A percentile compares a stretch with the other conserved stretches of the same genome.
phyloP scores from a whole-genome alignment of 2,329 filamentous ascomycete species.

The Myotisia sp. region DNA sequence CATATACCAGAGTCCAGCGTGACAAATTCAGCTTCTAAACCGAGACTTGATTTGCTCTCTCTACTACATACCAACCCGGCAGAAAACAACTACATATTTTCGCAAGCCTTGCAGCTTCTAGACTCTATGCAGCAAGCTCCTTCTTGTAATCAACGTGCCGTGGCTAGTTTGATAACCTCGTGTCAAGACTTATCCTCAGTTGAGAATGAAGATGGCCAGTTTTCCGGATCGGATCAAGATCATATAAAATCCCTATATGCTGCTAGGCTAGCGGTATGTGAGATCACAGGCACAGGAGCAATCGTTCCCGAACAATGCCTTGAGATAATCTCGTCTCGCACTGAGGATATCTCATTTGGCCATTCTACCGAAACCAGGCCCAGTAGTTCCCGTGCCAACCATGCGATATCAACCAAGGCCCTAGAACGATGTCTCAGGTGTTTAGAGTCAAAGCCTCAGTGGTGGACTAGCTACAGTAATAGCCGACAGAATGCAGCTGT shows the following conservation, averaged over 20 bases:
- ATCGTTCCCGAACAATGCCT: slow-evolving; percentile 38
- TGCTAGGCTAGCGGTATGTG: slow-evolving; percentile 48
- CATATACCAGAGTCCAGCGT: slow-evolving; percentile 6
- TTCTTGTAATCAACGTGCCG: slow-evolving; percentile 41
- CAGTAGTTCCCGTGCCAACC: slow-evolving; percentile 12
- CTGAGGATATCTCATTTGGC: slow-evolving; percentile 14
- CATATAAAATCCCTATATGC: slow-evolving; percentile 44
- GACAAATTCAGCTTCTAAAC: slow-evolving; percentile 1
- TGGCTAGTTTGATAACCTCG: slow-evolving; percentile 37
- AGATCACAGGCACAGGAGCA: slow-evolving; percentile 41
- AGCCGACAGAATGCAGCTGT: slow-evolving; percentile 45
- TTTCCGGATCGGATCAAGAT: slow-evolving; percentile 25
- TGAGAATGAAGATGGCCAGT: slow-evolving; percentile 15
- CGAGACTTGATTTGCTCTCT: slow-evolving; percentile 18
- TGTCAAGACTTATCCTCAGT: slow-evolving; percentile 36
- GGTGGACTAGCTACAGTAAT: slow-evolving; percentile 53
- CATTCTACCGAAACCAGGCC: slow-evolving; percentile 11
- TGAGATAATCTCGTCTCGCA: slow-evolving; percentile 30
- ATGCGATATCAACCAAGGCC: slow-evolving; percentile 11
- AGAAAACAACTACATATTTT: slow-evolving; percentile 25
- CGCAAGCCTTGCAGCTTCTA: slow-evolving; percentile 31
- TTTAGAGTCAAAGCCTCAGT: slow-evolving; percentile 41
- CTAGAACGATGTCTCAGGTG: slow-evolving; percentile 40
- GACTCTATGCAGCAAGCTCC: slow-evolving; percentile 32
- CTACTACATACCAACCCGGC: slow-evolving; percentile 15